Percentiles rank a stretch among this genome's conserved stretches.
Conservation (phyloP, 345 rosid genomes). For the Geranium brycei region DNA sequence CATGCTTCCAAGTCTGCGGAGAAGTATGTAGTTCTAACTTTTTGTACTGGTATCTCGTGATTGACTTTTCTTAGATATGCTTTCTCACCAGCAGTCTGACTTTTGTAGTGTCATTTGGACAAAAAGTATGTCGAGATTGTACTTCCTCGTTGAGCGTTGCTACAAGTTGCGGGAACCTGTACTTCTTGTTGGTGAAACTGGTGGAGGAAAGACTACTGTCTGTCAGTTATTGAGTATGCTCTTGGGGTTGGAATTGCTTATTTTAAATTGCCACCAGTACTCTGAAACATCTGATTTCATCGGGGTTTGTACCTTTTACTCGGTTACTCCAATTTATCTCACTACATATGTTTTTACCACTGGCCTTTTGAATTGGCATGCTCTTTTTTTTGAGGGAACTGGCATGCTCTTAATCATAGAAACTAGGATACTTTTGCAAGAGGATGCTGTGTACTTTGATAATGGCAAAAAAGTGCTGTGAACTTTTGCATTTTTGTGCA, state of each 20-base stretch:
- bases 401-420: no score
- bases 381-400: background rate
- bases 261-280: slow-evolving; percentile 91
- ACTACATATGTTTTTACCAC: background rate
- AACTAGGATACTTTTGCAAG: no score
- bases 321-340: background rate
- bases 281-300: slow-evolving; percentile 91
- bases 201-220: slow-evolving; percentile 94
- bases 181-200: slow-evolving; percentile 97
- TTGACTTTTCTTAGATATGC: slow-evolving; percentile 4
- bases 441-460: no score
- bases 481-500: no score
- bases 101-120: slow-evolving; percentile 58
- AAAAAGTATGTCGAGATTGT: slow-evolving; percentile 72
- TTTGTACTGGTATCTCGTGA: slow-evolving; percentile 5
- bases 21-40: slow-evolving; percentile 26
- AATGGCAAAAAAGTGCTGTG: no score
- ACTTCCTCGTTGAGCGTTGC: slow-evolving; percentile 62
- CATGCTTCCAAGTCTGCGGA: slow-evolving; percentile 4
- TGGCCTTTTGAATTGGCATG: background rate
- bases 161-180: slow-evolving; percentile 80
- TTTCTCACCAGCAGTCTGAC: slow-evolving; percentile 9
- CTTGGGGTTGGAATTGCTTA: slow-evolving; percentile 48
- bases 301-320: slow-evolving; percentile 48
- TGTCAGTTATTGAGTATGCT: slow-evolving; percentile 61